Evolutionary conservation across 2,329 filamentous ascomycete species (phyloP).

Genomic region (Cercospora sp.): DNA sequence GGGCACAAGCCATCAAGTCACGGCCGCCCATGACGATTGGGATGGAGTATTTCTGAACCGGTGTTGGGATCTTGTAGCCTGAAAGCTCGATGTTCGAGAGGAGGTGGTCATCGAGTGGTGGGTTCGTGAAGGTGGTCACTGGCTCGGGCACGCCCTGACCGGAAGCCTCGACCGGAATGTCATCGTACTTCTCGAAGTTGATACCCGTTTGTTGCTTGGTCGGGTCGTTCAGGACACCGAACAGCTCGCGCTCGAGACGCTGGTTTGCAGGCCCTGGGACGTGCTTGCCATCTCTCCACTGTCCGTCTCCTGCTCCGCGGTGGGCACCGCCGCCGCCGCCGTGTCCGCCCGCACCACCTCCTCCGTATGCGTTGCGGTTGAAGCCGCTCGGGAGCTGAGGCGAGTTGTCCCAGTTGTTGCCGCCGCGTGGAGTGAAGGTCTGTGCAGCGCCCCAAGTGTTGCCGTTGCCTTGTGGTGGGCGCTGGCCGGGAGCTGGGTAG

Average conservation of each 20-base stretch:
- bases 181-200: slow-evolving; percentile 99
- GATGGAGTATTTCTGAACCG: slow-evolving; percentile 99
- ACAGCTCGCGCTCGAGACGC: slow-evolving; percentile 91
- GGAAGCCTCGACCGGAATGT: slow-evolving; percentile 97
- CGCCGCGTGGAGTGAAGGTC: slow-evolving; percentile 56
- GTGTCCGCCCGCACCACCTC: slow-evolving; percentile 49
- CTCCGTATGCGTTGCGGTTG: slow-evolving; percentile 64
- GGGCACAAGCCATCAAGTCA: slow-evolving; percentile 98
- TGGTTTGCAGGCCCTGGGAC: slow-evolving; percentile 84
- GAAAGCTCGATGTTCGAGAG: slow-evolving; percentile 90
- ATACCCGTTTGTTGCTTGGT: slow-evolving; percentile 96
- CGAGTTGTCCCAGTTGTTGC: slow-evolving; percentile 40
- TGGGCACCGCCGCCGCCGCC: slow-evolving; percentile 58
- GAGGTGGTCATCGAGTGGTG: slow-evolving; percentile 91
- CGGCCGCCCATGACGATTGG: slow-evolving; percentile 97
- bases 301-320: slow-evolving; percentile 88
- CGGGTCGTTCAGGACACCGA: slow-evolving; percentile 86
- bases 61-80: slow-evolving; percentile 92
- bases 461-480: slow-evolving; percentile 32
- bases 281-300: slow-evolving; percentile 97
- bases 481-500: slow-evolving; percentile 38
- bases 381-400: slow-evolving; percentile 50
- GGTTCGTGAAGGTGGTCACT: slow-evolving; percentile 86
- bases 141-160: slow-evolving; percentile 91
- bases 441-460: slow-evolving; percentile 56